Evolutionary conservation across 805 yeast species (phyloP).

Genomic region (Yamadazyma endophytica): DNA sequence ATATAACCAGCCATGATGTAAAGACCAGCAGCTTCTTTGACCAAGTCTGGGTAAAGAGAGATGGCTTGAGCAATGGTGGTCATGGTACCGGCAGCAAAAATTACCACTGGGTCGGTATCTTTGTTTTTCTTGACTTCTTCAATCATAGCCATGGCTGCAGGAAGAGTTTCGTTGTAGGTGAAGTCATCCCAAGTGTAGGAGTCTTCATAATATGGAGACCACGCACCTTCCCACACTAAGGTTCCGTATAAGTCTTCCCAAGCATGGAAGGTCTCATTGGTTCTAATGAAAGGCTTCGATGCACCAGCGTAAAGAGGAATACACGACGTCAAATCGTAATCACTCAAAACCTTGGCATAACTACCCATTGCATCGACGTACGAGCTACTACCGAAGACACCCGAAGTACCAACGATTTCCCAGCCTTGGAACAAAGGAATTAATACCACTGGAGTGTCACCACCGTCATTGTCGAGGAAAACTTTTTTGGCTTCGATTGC

Average conservation of each 20-base stretch:
- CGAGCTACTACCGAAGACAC: slow-evolving; percentile 35
- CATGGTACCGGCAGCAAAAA: slow-evolving; percentile 39
- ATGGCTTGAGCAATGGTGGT: slow-evolving; percentile 45
- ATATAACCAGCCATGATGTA: slow-evolving; percentile 44
- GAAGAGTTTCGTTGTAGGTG: slow-evolving; percentile 21
- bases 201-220: slow-evolving; percentile 26
- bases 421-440: slow-evolving; percentile 36
- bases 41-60: slow-evolving; percentile 33
- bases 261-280: slow-evolving; percentile 33
- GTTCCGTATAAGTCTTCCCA: slow-evolving; percentile 37
- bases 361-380: slow-evolving; percentile 37
- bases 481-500: too few species aligned
- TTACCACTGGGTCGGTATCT: slow-evolving; percentile 25
- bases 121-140: slow-evolving; percentile 36
- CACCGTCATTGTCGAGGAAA: slow-evolving; percentile 42
- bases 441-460: slow-evolving; percentile 31
- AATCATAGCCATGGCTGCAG: slow-evolving; percentile 38
- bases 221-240: slow-evolving; percentile 42
- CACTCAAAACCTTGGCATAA: slow-evolving; percentile 21
- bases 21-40: slow-evolving; percentile 35
- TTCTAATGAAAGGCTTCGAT: slow-evolving; percentile 28
- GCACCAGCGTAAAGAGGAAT: slow-evolving; percentile 37
- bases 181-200: slow-evolving; percentile 26
- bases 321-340: slow-evolving; percentile 32
- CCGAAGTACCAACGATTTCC: slow-evolving; percentile 37